Percentiles rank a stretch among this genome's conserved stretches.
phyloP scores from a whole-genome alignment of 164 flowering plant genomes.

The Vitis rupestris region DNA sequence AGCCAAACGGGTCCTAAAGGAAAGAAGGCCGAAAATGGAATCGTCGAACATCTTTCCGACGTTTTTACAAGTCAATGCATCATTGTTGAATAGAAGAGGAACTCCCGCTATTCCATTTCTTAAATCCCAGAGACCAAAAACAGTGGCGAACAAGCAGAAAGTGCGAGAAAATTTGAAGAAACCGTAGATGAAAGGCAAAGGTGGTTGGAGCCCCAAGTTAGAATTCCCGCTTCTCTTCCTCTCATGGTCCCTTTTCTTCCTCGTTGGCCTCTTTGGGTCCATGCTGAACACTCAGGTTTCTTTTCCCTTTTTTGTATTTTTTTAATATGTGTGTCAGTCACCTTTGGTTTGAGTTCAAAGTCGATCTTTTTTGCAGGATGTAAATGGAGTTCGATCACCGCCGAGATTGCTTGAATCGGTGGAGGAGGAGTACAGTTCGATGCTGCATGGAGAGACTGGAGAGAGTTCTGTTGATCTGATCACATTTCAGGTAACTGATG shows the following conservation, averaged over 20 bases:
- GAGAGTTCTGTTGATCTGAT: slow-evolving; percentile 43
- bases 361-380: slow-evolving; percentile 28
- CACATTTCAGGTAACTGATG: slow-evolving; percentile 61
- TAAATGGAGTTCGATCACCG: slow-evolving; percentile 23
- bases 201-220: slow-evolving; percentile 32
- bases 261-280: slow-evolving; percentile 62
- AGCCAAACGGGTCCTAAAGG: too few relatives aligned
- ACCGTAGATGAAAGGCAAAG: slow-evolving; percentile 24
- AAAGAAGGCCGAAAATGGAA: too few relatives aligned
- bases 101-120: too few relatives aligned
- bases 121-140: too few relatives aligned
- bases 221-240: slow-evolving; percentile 43
- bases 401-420: slow-evolving; percentile 29
- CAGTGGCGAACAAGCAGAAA: too few relatives aligned
- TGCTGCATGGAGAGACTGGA: slow-evolving; percentile 65
- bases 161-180: too few relatives aligned
- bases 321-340: not conserved
- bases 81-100: too few relatives aligned
- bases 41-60: too few relatives aligned
- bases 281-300: slow-evolving; percentile 50
- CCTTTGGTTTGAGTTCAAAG: not conserved
- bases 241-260: slow-evolving; percentile 50
- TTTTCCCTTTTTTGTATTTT: not conserved
- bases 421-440: slow-evolving; percentile 15
- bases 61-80: too few relatives aligned